Evolutionary conservation across 2,329 filamentous ascomycete genomes (phyloP).

Genomic region (Chalaropsis ovoidea): DNA sequence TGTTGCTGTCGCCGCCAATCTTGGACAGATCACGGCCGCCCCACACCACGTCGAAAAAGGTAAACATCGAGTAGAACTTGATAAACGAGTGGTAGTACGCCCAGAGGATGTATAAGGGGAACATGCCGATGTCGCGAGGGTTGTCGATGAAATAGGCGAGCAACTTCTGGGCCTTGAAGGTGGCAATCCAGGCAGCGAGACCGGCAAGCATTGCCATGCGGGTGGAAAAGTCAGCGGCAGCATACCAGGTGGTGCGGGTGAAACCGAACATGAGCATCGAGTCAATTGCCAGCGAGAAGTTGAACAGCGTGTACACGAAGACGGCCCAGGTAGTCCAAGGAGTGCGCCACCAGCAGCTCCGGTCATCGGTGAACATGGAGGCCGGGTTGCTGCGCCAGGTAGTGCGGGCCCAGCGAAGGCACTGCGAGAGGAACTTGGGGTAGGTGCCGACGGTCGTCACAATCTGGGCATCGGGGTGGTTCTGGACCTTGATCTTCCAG

Average conservation of each 20-base stretch:
- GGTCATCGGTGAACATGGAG: slow-evolving; percentile 33
- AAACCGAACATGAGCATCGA: slow-evolving; percentile 33
- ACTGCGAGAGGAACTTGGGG: slow-evolving; percentile 43
- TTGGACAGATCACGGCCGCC: slow-evolving; percentile 23
- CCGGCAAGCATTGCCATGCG: slow-evolving; percentile 7
- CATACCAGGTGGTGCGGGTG: slow-evolving; percentile 17
- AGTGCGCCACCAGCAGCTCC: slow-evolving; percentile 30
- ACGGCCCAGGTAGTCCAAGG: slow-evolving; percentile 49
- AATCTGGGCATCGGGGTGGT: slow-evolving; percentile 39
- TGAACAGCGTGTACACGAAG: slow-evolving; percentile 44
- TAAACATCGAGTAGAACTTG: slow-evolving; percentile 47
- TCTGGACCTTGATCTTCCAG: slow-evolving; percentile 48
- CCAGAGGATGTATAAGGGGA: slow-evolving; percentile 44
- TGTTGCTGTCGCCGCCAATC: not conserved
- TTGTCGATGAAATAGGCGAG: slow-evolving; percentile 42
- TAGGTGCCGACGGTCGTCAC: slow-evolving; percentile 44
- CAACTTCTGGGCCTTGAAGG: slow-evolving; percentile 49
- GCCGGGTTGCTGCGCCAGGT: slow-evolving; percentile 48
- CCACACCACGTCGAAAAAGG: slow-evolving; percentile 41
- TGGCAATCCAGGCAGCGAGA: slow-evolving; percentile 40
- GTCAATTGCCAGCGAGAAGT: slow-evolving; percentile 48
- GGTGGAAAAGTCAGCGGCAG: not conserved
- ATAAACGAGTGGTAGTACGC: slow-evolving; percentile 49
- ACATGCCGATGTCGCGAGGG: slow-evolving; percentile 42
- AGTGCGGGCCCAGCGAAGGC: slow-evolving; percentile 48